Base-by-base conservation (phyloP, 2,329 filamentous ascomycete genomes). In the Waltergamsia citrina region DNA sequence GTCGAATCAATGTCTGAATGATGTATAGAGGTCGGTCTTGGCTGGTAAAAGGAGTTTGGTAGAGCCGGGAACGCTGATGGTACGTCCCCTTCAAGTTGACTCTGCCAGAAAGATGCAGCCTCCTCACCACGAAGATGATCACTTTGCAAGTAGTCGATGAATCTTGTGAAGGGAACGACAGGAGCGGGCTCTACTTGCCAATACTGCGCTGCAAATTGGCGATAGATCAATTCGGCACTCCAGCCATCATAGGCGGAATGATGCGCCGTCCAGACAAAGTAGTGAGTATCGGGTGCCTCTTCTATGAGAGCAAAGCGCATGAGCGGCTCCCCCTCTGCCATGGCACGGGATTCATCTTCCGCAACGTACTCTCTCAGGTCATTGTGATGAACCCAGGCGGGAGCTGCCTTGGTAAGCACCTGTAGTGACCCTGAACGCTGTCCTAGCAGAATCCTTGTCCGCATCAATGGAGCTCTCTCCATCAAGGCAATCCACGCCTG, bases 201-300 rank as follows among this genome's bases (percentile, higher is more conserved):
- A 23, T 35, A 35, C 21, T 29, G 33, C 29, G 33, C 33, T 20
- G 33, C 33, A 25, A 35, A 27, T 23, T 24, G 25, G 9, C 23
- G 20, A 23, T 35, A 36, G 28, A 36, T 30, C 15, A 36, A 19
- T 19, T 36, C 22, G 10, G 31, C 18, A 15, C 36, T 38, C 35
- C 37, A 43, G 23, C 41, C 43, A 34, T 46, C 44, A 15, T 46
- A 46, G 5, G 41, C 14, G n/a, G 42, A 34, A 26, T 46, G 44
- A 21, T 46, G 44, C 5, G 34, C 31, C 4, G 41, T 40, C 26
- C 40, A 45, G 4, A 42, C 35, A 9, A 45, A 38, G 14, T 29
- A 41, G n/a, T 16, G 17, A 22, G 20, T 17, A 15, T 21, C 33
- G 17, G 11, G 10, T 7, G 23, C 20, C 34, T 22, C 26, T 12